Percentiles rank a stretch among this genome's conserved stretches.
These are phyloP conservation scores for Puccinia novopanici DNA, from an alignment of 1,284 basidiomycete species.

Conservation along the genomic window DNA sequence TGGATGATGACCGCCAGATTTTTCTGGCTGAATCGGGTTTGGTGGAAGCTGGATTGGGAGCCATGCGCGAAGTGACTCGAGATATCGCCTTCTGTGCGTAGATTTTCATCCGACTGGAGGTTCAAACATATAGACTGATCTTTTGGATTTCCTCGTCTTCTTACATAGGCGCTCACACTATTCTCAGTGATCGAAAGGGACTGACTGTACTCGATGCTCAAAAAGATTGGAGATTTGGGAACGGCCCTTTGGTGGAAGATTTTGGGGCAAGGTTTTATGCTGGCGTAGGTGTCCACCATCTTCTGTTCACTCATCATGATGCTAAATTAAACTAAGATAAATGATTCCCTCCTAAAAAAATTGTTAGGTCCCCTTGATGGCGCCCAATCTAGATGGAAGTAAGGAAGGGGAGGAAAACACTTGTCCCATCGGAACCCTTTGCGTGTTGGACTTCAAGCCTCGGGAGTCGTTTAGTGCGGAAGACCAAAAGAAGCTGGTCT, in stretches of 20 bases:
- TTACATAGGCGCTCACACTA: constrained; percentile 35
- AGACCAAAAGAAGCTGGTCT: constrained; percentile 54
- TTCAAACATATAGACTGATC: neutral
- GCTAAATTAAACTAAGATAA: too few relatives aligned
- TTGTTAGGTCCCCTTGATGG: constrained; percentile 36
- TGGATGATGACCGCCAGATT: constrained; percentile 56
- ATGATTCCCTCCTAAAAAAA: neutral
- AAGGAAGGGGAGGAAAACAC: constrained; percentile 36
- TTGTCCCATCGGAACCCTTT: constrained; percentile 56
- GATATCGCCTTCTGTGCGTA: constrained; percentile 34
- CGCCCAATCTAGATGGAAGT: constrained; percentile 42
- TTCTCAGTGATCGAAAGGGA: constrained; percentile 40
- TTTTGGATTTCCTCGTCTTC: neutral
- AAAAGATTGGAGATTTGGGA: too few relatives aligned
- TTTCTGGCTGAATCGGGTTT: constrained; percentile 54
- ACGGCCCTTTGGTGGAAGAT: constrained; percentile 30
- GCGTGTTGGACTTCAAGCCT: constrained; percentile 55
- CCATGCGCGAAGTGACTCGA: constrained; percentile 21
- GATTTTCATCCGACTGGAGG: neutral
- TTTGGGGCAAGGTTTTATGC: constrained; percentile 39
- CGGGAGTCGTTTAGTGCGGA: constrained; percentile 53
- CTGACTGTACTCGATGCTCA: constrained; percentile 43
- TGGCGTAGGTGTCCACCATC: constrained; percentile 27
- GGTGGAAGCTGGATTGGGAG: neutral
- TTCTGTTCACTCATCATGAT: neutral